phyloP scores from a whole-genome alignment of 495 filamentous ascomycete genomes.

The Parmelia sp. region DNA sequence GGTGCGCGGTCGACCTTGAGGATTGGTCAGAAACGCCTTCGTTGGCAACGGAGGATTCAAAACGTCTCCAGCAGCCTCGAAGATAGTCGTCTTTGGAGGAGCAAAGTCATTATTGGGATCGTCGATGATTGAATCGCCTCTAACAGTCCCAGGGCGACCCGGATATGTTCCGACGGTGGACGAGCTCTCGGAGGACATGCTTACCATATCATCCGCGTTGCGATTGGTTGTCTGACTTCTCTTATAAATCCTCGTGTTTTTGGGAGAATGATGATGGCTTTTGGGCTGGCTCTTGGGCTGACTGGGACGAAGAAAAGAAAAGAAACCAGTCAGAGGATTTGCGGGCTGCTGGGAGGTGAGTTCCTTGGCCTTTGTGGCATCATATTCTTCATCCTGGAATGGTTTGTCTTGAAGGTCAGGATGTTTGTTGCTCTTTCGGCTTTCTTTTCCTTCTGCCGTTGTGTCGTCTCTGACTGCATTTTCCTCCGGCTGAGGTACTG shows the following conservation, averaged over 20 bases:
- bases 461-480: slow-evolving; percentile 51
- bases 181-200: slow-evolving; percentile 24
- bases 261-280: slow-evolving; percentile 29
- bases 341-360: slow-evolving; percentile 29
- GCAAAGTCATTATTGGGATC: slow-evolving; percentile 45
- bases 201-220: slow-evolving; percentile 39
- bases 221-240: slow-evolving; percentile 62
- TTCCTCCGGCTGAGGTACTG: slow-evolving; percentile 55
- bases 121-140: slow-evolving; percentile 43
- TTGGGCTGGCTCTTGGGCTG: slow-evolving; percentile 28
- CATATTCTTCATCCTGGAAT: slow-evolving; percentile 20
- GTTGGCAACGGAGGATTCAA: slow-evolving; percentile 84
- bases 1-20: slow-evolving; percentile 73
- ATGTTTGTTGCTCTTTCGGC: slow-evolving; percentile 16
- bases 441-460: slow-evolving; percentile 24
- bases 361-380: slow-evolving; percentile 26
- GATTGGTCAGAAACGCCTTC: slow-evolving; percentile 71
- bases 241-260: slow-evolving; percentile 66
- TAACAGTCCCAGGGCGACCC: slow-evolving; percentile 26
- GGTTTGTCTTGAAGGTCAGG: slow-evolving; percentile 6
- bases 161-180: slow-evolving; percentile 16
- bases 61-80: slow-evolving; percentile 88
- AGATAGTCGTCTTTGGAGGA: slow-evolving; percentile 87
- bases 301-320: slow-evolving; percentile 57
- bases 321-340: slow-evolving; percentile 51